Conservation (phyloP, 2,329 filamentous ascomycete genomes). For the Helotiales sp. region DNA sequence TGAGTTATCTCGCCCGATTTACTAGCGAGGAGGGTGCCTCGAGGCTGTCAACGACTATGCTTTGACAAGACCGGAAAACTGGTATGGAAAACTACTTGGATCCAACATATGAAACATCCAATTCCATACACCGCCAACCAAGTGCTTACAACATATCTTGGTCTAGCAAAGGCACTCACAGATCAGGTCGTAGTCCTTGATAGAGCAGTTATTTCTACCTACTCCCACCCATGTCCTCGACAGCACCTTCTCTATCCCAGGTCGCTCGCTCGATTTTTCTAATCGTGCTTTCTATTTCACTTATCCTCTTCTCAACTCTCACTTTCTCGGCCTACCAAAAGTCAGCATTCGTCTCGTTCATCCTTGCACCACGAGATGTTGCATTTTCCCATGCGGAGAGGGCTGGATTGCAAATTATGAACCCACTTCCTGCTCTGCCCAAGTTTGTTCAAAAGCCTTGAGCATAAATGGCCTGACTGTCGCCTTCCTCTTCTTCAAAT, state of each 20-base stretch:
- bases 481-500: constrained; percentile 61
- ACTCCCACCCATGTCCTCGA: constrained; percentile 67
- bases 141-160: no score
- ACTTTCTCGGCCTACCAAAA: constrained; percentile 50
- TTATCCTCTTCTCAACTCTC: constrained; percentile 61
- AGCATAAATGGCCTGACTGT: constrained; percentile 64
- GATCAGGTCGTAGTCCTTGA: no score
- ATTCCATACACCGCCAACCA: no score
- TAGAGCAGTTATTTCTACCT: no score
- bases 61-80: no score
- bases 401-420: neutral
- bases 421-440: constrained; percentile 59
- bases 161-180: no score
- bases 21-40: no score
- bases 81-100: no score
- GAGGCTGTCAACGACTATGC: no score
- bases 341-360: neutral
- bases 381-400: neutral
- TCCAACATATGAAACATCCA: no score
- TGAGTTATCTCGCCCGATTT: no score
- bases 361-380: neutral
- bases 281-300: constrained; percentile 66
- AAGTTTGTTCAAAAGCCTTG: constrained; percentile 62
- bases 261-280: constrained; percentile 69
- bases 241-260: constrained; percentile 74